Percentiles rank a stretch among this genome's conserved stretches.
Evolutionary conservation across 1,284 basidiomycete genomes (phyloP).

Genomic region (Sanguinoderma infundibulare): DNA sequence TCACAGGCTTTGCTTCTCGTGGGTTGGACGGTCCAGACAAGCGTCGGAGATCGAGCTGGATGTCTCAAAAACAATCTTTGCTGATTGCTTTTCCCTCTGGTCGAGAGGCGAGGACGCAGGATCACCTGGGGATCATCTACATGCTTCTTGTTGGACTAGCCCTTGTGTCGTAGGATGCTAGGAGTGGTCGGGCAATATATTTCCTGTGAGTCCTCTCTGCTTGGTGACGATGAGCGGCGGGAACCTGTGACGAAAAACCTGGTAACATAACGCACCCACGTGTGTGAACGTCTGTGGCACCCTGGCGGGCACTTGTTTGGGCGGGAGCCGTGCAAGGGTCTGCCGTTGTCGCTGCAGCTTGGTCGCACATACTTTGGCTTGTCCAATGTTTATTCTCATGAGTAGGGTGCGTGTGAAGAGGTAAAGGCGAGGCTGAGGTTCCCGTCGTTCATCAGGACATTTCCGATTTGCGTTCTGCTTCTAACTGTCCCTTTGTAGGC

Average conservation of each 20-base stretch:
- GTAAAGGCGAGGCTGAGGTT: slow-evolving; percentile 87
- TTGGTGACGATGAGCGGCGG: slow-evolving; percentile 14
- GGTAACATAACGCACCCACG: slow-evolving; percentile 82
- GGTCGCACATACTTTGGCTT: slow-evolving; percentile 14
- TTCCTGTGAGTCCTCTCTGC: slow-evolving; percentile 36
- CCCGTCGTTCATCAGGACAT: slow-evolving; percentile 8
- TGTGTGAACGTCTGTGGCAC: slow-evolving; percentile 27
- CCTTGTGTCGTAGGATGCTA: not conserved
- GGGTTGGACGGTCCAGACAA: slow-evolving; percentile 87
- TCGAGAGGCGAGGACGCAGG: slow-evolving; percentile 86
- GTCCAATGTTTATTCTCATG: slow-evolving; percentile 6
- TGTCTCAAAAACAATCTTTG: slow-evolving; percentile 88
- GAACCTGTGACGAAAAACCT: slow-evolving; percentile 77
- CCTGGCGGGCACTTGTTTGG: slow-evolving; percentile 2
- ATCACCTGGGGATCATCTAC: slow-evolving; percentile 84
- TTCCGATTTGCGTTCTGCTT: not conserved
- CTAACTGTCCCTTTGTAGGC: slow-evolving; percentile 9
- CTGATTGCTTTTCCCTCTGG: slow-evolving; percentile 85
- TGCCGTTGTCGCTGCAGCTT: slow-evolving; percentile 2
- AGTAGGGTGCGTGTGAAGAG: slow-evolving; percentile 73
- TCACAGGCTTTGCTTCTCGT: slow-evolving; percentile 40
- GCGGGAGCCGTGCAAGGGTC: not conserved
- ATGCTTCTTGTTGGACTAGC: slow-evolving; percentile 35
- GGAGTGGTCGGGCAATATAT: slow-evolving; percentile 14
- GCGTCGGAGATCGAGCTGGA: slow-evolving; percentile 69